A percentile compares a stretch with the other conserved stretches of the same genome.
These are phyloP conservation scores for Dacryopinax spathularia DNA, from an alignment of 768 basidiomycete genomes.

Conservation along the genomic window DNA sequence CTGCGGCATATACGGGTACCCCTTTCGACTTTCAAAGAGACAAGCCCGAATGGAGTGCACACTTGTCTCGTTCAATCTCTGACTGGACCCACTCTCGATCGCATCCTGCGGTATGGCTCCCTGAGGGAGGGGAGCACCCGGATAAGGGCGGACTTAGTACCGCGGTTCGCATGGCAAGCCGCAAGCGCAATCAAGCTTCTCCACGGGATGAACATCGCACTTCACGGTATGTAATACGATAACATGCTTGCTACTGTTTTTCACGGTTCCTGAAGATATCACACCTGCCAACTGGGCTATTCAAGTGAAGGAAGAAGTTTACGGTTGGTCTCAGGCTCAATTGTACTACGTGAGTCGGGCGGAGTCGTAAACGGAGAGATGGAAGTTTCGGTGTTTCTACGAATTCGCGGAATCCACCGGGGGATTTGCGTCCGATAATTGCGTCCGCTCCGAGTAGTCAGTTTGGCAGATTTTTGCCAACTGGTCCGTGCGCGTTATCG, in stretches of 20 bases:
- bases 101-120: not conserved
- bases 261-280: not conserved
- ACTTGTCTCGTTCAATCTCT: not conserved
- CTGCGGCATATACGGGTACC: not conserved
- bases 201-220: not conserved
- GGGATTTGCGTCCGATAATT: too few species aligned
- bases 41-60: not conserved
- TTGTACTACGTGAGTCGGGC: not conserved
- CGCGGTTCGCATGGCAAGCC: not conserved
- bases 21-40: not conserved
- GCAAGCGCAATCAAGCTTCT: not conserved
- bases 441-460: too few species aligned
- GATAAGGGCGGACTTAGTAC: not conserved
- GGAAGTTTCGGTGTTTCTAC: too few species aligned
- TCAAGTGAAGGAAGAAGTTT: not conserved
- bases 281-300: not conserved
- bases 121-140: not conserved
- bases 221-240: not conserved
- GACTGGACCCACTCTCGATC: not conserved
- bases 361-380: too few species aligned
- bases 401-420: too few species aligned
- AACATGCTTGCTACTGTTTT: not conserved
- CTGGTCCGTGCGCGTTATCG: too few species aligned
- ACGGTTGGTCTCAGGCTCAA: not conserved
- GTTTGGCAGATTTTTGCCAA: too few species aligned